Evolutionary conservation across 1,284 basidiomycete genomes (phyloP), one percentile per base, ranked within the genome.

Genomic region (Agroathelia rolfsii): DNA sequence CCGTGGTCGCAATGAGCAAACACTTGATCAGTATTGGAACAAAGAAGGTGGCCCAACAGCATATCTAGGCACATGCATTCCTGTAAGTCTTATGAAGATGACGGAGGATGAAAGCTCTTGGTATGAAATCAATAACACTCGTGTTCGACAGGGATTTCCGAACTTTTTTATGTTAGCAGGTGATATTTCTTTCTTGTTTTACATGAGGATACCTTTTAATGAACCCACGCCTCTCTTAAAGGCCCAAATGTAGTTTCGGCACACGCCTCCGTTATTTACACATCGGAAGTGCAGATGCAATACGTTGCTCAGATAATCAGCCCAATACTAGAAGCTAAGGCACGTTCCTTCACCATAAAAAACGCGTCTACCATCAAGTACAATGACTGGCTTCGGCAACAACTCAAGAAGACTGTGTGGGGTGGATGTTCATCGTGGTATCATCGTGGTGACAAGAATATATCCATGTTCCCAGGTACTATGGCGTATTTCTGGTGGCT

Each of bases 211-310:
- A 22, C 29, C 25, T 36, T 39, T 12, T 15, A 22, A 25, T 31
- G 37, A 42, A 3, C 15, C 10, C 23, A 16, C 16, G 12, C 21
- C 8, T 12, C 28, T n/a, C n/a, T n/a, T n/a, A n/a, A n/a, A 53
- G 53, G 54, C 4, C 69, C 68, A 4, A 73, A 72, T 43, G 59
- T 61, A 22, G 66, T 61, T n/a, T 56, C 66, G 10, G 68, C 67
- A 11, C 69, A 71, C 41, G 64, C 63, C 11, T 72, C 69, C 14
- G 55, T 67, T 21, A 57, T 72, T 28, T 73, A 69, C 45, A 59
- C 55, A 35, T 57, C 69, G 42, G 70, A 72, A 48, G 56, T 58
- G 15, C 39, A 72, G 70, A 64, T 70, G 38, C 50, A 59, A 31
- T 54, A 63, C 34, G 55, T 59, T 20, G 27, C 69, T 35, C 55